Evolutionary conservation across 306 rosid genomes (phyloP).

Genomic region (Argentina anserina): DNA sequence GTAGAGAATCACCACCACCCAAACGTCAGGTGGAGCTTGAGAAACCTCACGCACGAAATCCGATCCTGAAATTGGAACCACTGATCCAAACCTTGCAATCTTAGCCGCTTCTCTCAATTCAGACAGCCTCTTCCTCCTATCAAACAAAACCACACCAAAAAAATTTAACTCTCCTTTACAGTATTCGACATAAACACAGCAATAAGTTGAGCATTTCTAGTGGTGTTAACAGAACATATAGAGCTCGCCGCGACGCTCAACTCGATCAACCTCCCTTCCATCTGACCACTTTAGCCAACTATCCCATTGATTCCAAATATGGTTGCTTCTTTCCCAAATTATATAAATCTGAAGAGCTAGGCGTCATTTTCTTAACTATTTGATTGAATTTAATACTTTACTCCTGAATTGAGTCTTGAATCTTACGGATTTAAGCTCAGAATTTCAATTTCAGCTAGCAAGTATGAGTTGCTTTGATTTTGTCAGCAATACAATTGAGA

Average conservation of each 20-base stretch:
- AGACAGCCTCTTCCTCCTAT: conserved; percentile 86
- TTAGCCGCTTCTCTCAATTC: conserved; percentile 87
- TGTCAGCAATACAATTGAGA: not conserved
- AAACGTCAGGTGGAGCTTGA: conserved; percentile 91
- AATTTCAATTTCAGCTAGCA: not conserved
- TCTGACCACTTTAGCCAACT: not conserved
- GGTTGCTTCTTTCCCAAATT: not conserved
- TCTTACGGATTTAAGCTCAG: not conserved
- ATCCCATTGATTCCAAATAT: too few relatives aligned
- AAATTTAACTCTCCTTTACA: not conserved
- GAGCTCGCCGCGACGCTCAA: not conserved
- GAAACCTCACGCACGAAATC: conserved; percentile 97
- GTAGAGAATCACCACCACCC: conserved; percentile 95
- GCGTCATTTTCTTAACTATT: not conserved
- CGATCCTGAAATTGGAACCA: conserved; percentile 83
- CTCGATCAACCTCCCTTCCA: not conserved
- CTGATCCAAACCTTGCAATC: conserved; percentile 73
- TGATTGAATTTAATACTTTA: not conserved
- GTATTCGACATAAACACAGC: not conserved
- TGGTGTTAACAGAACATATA: not conserved
- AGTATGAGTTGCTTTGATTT: not conserved
- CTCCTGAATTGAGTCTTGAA: not conserved
- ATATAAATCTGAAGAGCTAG: not conserved
- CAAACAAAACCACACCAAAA: conserved; percentile 5
- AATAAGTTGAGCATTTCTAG: not conserved